Conservation (phyloP, 2,329 filamentous ascomycete species). For the Fusarium avenaceum region DNA sequence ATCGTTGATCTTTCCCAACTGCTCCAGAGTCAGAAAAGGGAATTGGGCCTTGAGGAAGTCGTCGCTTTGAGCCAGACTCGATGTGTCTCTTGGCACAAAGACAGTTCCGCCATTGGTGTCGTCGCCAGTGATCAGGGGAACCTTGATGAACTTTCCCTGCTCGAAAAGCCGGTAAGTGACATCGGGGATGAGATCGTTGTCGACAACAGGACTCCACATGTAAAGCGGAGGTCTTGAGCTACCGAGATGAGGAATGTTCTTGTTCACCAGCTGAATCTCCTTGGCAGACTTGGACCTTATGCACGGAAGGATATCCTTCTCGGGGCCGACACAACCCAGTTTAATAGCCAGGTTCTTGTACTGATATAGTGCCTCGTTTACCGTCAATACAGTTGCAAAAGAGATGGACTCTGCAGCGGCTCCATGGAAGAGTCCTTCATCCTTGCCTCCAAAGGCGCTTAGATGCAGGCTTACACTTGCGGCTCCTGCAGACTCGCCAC, state of each 20-base stretch:
- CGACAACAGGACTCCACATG: constrained; percentile 68
- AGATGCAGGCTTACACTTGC: constrained; percentile 75
- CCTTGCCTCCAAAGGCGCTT: constrained; percentile 64
- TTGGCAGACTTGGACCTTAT: constrained; percentile 59
- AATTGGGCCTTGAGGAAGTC: constrained; percentile 54
- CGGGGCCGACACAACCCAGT: constrained; percentile 55
- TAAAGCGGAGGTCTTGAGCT: constrained; percentile 58
- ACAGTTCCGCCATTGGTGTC: constrained; percentile 57
- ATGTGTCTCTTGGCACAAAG: constrained; percentile 50
- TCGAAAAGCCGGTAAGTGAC: constrained; percentile 64
- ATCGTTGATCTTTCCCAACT: constrained; percentile 51
- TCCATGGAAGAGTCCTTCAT: constrained; percentile 65
- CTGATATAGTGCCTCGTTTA: constrained; percentile 64
- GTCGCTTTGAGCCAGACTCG: constrained; percentile 53
- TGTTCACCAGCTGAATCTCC: constrained; percentile 60
- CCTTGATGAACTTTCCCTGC: constrained; percentile 64
- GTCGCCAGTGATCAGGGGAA: constrained; percentile 65
- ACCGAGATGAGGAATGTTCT: constrained; percentile 53
- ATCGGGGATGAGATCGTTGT: constrained; percentile 65
- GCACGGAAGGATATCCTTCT: constrained; percentile 59
- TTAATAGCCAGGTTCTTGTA: constrained; percentile 63
- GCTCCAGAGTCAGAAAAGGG: constrained; percentile 51
- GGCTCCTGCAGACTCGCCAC: constrained; percentile 77
- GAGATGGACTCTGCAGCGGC: constrained; percentile 66
- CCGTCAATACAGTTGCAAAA: constrained; percentile 62